phyloP scores from a whole-genome alignment of 805 yeast genomes.

The Debaryomyces hansenii region DNA sequence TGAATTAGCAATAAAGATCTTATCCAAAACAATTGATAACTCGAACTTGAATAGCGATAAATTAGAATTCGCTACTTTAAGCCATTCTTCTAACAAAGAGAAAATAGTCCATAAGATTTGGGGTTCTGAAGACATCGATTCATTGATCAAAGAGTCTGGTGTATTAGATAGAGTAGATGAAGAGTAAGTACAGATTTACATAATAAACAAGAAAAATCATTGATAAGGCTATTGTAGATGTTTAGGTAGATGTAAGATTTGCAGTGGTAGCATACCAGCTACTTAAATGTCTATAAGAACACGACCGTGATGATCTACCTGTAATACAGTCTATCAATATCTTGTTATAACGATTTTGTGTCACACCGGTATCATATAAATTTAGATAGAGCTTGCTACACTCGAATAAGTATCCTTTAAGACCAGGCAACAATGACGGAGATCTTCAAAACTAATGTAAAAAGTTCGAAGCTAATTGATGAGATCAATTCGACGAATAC shows the following conservation, averaged over 20 bases:
- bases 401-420: not conserved
- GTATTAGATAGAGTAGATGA: constrained; percentile 48
- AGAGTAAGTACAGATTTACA: constrained; percentile 16
- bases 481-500: constrained; percentile 31
- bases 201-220: constrained; percentile 5
- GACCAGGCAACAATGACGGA: constrained; percentile 1
- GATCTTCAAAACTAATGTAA: constrained; percentile 5
- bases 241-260: too few relatives aligned
- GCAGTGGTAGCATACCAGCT: too few relatives aligned
- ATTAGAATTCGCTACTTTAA: constrained; percentile 84
- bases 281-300: too few relatives aligned
- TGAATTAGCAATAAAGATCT: constrained; percentile 84
- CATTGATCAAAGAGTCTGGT: constrained; percentile 69
- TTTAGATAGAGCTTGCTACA: not conserved
- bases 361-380: not conserved
- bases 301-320: too few relatives aligned
- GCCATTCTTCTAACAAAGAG: constrained; percentile 50
- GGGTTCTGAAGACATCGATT: constrained; percentile 76
- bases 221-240: not conserved
- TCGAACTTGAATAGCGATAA: constrained; percentile 84
- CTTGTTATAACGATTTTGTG: not conserved
- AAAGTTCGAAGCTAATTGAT: constrained; percentile 3
- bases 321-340: too few relatives aligned
- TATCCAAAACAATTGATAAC: constrained; percentile 91
- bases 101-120: constrained; percentile 70